Base-by-base conservation (phyloP, 345 rosid genomes). In the Leavenworthia alabamica region DNA sequence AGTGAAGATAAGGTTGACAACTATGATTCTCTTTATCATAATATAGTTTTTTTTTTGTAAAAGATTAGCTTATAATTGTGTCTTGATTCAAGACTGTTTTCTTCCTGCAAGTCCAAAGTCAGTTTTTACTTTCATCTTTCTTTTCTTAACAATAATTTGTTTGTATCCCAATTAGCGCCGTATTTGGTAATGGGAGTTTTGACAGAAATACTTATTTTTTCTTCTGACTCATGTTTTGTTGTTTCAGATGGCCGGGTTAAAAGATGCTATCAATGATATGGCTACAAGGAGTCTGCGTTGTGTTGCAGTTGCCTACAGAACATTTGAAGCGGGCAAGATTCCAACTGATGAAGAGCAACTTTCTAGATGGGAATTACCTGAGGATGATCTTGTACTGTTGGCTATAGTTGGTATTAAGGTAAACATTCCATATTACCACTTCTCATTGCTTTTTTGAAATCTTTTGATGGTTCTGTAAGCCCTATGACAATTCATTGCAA, bases 401-500 rank as follows among this genome's bases (percentile, higher is more conserved):
- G 97, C 85, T 61, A 77, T 89, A 56, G 83, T 89, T 64, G 99
- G 99, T 71, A 75, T 93, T 19, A 89, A 89, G 96, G 99, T 93
- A 74, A 64, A 45, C 40, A 15, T 63, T 39, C 4, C 47, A 17
- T 48, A 4, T 22, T 24, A 13, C 7, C 40, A 42, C 40, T 42
- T 58, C 33, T 4, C 37, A 1, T 41, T 50, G 2, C 37, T 39
- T 3, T 22, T 60, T 50, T 28, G 12, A 66, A 51, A 27, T 29
- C 29, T 22, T 49, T 23, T 56, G 14, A 67, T 55, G 51, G 12
- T 44, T 62, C 29, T 57, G n/a, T 63, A 7, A 12, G 41, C 36
- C 37, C 37, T 19, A 12, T 32, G 31, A 3, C 37, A 31, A 40
- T 33, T 63, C 27, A 41, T 41, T 39, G 10, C 39, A 40, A 57